These are phyloP conservation scores for Flaveria bidentis DNA, from an alignment of 129 eudicot genomes.

Conservation along the genomic window DNA sequence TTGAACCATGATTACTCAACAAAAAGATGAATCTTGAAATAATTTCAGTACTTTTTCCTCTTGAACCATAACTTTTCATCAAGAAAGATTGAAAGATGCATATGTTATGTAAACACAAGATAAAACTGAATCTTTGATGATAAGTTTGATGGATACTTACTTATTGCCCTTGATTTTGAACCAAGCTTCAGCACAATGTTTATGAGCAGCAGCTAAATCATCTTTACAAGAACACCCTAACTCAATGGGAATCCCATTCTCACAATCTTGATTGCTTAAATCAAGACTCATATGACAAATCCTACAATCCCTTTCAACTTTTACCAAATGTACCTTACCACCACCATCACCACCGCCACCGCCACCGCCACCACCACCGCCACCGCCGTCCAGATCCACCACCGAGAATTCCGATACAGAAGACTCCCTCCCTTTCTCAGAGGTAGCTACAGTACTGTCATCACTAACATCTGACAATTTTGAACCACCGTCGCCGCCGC, in stretches of 20 bases:
- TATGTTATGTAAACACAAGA: slow-evolving; percentile 6
- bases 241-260: slow-evolving; percentile 71
- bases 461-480: slow-evolving; percentile 31
- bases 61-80: slow-evolving; percentile 10
- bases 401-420: slow-evolving; percentile 65
- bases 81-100: slow-evolving; percentile 19
- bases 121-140: slow-evolving; percentile 17
- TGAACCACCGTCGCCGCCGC: slow-evolving; percentile 27
- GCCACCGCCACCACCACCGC: background rate
- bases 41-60: background rate
- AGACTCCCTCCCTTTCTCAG: slow-evolving; percentile 54
- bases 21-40: background rate
- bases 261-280: slow-evolving; percentile 51
- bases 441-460: slow-evolving; percentile 25
- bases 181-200: slow-evolving; percentile 98
- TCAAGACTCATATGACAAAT: slow-evolving; percentile 86
- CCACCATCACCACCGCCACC: slow-evolving; percentile 43
- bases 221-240: slow-evolving; percentile 94
- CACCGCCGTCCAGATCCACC: slow-evolving; percentile 56
- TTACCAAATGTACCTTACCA: slow-evolving; percentile 53
- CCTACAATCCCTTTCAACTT: slow-evolving; percentile 73
- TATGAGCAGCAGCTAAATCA: slow-evolving; percentile 94
- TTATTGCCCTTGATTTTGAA: slow-evolving; percentile 93
- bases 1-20: background rate
- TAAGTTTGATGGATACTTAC: slow-evolving; percentile 43